These are phyloP conservation scores for Thraustochytrium sp. DNA, from an alignment of 352 stramenopile species.

Conservation along the genomic window DNA sequence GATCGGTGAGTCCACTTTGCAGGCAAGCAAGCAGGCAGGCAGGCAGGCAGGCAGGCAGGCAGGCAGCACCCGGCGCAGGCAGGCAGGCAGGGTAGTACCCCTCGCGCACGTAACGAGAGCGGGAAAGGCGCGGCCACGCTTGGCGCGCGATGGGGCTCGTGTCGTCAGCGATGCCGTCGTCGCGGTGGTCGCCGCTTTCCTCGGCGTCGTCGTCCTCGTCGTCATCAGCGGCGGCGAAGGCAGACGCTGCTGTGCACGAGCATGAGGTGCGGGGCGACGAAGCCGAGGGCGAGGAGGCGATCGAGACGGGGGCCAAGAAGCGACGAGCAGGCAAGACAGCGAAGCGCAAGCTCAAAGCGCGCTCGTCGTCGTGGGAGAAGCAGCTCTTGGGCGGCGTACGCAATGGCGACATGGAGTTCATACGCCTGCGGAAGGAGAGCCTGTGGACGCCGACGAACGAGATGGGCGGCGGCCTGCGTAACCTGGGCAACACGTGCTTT, in stretches of 20 bases:
- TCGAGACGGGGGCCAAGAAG: neutral
- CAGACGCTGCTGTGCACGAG: neutral
- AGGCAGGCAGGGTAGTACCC: too few species aligned
- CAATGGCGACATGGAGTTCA: too few species aligned
- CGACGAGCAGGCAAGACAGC: neutral
- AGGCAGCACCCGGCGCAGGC: too few species aligned
- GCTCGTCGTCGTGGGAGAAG: conserved; percentile 2
- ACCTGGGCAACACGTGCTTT: conserved; percentile 97
- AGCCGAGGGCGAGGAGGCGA: neutral
- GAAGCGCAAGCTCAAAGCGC: neutral
- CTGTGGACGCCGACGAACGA: conserved; percentile 11
- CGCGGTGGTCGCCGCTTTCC: neutral
- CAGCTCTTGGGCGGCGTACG: neutral
- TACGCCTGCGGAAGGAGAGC: conserved; percentile 25
- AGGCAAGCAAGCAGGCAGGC: too few species aligned
- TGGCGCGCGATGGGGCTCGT: neutral
- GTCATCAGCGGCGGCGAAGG: too few species aligned
- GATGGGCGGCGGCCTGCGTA: conserved; percentile 73
- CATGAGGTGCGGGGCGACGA: neutral
- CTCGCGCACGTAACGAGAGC: too few species aligned
- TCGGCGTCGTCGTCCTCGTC: neutral
- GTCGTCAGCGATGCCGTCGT: neutral
- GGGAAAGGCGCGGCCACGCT: too few species aligned
- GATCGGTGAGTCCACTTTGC: too few species aligned
- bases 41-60: too few species aligned